A percentile compares a stretch with the other conserved stretches of the same genome.
phyloP scores from a whole-genome alignment of 2,329 filamentous ascomycete genomes.

The Epichloe amarillans region DNA sequence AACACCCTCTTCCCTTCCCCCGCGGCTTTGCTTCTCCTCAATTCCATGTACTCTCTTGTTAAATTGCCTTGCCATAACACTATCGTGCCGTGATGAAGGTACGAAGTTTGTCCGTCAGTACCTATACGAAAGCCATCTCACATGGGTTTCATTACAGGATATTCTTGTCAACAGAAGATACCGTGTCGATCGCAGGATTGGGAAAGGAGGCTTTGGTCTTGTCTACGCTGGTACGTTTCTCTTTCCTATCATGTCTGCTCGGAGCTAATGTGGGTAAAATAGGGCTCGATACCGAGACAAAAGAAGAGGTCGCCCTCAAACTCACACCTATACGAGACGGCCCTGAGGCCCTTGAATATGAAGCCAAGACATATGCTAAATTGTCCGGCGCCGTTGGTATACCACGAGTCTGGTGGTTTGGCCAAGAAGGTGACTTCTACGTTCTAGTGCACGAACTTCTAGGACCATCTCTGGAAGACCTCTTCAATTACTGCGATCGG shows the following conservation, averaged over 20 bases:
- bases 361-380: conserved; percentile 80
- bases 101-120: neutral
- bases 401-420: conserved; percentile 97
- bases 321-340: conserved; percentile 98
- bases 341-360: conserved; percentile 96
- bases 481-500: conserved; percentile 99
- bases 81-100: neutral
- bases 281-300: conserved; percentile 98
- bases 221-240: neutral
- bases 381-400: conserved; percentile 95
- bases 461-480: conserved; percentile 86
- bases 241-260: too few species aligned
- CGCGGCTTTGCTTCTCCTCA: neutral
- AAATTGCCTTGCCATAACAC: neutral
- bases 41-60: neutral
- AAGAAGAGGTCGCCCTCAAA: conserved; percentile 99
- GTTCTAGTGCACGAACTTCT: conserved; percentile 98
- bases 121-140: neutral
- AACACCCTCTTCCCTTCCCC: too few species aligned
- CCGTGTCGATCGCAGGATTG: neutral
- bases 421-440: conserved; percentile 98
- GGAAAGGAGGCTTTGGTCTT: conserved; percentile 2
- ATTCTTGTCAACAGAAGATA: neutral
- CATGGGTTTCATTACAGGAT: neutral
- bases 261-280: conserved; percentile 21